phyloP scores from a whole-genome alignment of 768 basidiomycete genomes.

The Lyophyllum semitale region DNA sequence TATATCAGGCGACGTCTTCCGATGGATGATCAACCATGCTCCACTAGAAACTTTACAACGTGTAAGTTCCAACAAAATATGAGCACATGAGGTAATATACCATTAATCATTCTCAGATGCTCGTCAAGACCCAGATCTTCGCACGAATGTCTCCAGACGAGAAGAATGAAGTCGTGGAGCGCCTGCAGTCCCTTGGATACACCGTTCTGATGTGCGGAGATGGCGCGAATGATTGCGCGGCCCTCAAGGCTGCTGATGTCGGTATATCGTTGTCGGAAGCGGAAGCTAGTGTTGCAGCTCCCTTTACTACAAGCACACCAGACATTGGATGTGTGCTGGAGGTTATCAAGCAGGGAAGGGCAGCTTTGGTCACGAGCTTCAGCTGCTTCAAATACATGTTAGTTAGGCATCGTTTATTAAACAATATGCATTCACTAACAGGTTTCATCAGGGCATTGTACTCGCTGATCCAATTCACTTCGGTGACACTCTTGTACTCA shows the following conservation, averaged over 20 bases:
- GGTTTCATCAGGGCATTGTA: conserved; percentile 80
- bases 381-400: conserved; percentile 99
- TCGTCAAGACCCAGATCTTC: conserved; percentile 94
- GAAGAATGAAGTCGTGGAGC: conserved; percentile 97
- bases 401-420: conserved; percentile 29
- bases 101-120: conserved; percentile 63
- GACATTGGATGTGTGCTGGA: conserved; percentile 97
- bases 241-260: conserved; percentile 97
- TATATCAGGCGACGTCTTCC: conserved; percentile 93
- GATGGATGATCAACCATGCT: conserved; percentile 97
- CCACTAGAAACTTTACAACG: conserved; percentile 92
- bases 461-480: conserved; percentile 99
- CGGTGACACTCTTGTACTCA: conserved; percentile 92
- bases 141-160: conserved; percentile 99
- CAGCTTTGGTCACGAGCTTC: conserved; percentile 96
- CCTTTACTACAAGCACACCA: conserved; percentile 91
- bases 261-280: conserved; percentile 96
- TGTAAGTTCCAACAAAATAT: conserved; percentile 45
- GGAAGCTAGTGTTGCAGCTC: conserved; percentile 97
- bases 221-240: conserved; percentile 98
- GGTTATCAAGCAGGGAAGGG: conserved; percentile 94
- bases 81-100: background rate
- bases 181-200: conserved; percentile 90
- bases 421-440: conserved; percentile 9
- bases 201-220: conserved; percentile 99